Evolutionary conservation across 169 alveolate species (phyloP).

Genomic region (Plasmodium ovale): DNA sequence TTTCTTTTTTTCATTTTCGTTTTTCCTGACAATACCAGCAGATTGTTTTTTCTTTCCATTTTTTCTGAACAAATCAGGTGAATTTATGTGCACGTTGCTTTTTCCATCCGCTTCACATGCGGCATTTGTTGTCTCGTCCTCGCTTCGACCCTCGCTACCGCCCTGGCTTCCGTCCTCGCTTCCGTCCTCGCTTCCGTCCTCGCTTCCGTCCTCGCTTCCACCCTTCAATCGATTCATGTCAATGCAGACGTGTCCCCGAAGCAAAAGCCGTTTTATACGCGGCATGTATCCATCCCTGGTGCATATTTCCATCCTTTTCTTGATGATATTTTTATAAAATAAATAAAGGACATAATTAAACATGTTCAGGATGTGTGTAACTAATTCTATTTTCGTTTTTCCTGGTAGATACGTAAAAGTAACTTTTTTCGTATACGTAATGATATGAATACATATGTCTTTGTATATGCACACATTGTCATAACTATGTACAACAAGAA

Average conservation of each 20-base stretch:
- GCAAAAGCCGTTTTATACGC: neutral
- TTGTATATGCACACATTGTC: constrained; percentile 8
- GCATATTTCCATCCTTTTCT: constrained; percentile 13
- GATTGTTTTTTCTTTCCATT: neutral
- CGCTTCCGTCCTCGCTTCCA: neutral
- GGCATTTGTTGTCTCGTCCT: too few relatives aligned
- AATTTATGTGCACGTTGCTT: too few relatives aligned
- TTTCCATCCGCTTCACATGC: too few relatives aligned
- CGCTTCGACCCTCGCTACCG: neutral
- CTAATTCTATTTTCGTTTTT: constrained; percentile 1
- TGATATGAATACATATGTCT: constrained; percentile 34
- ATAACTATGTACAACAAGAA: neutral
- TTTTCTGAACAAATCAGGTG: neutral
- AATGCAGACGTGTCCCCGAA: constrained; percentile 4
- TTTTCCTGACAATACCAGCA: neutral
- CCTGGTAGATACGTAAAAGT: neutral
- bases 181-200: neutral
- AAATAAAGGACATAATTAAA: constrained; percentile 41
- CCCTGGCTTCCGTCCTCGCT: neutral
- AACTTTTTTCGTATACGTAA: constrained; percentile 10
- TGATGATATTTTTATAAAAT: constrained; percentile 18
- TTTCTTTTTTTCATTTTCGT: neutral
- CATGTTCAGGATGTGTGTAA: neutral
- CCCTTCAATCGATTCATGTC: neutral
- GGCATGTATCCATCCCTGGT: neutral